Percentiles rank a stretch among this genome's conserved stretches.
Evolutionary conservation across 208 protist species (phyloP).

Genomic region (Histomonas meleagridis): DNA sequence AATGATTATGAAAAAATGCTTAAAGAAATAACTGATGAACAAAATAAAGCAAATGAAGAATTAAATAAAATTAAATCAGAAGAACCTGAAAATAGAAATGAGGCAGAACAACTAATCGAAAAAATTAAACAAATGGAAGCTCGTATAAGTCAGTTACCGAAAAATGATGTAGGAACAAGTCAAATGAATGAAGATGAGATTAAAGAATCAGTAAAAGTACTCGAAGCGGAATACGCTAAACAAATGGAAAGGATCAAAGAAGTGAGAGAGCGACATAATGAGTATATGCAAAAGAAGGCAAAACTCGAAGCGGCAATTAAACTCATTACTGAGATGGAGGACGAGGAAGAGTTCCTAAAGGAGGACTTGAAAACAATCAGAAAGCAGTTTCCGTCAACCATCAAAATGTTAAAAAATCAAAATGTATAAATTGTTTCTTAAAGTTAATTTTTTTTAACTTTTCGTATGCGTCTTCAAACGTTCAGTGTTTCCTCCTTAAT

Average conservation of each 20-base stretch:
- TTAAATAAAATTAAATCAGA: background rate
- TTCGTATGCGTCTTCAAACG: too few species aligned
- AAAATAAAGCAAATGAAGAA: background rate
- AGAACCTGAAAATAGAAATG: background rate
- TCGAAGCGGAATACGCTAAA: background rate
- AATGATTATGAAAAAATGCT: background rate
- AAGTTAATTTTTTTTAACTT: too few species aligned
- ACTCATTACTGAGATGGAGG: background rate
- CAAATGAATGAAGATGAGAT: background rate
- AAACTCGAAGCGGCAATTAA: background rate
- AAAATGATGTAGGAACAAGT: background rate
- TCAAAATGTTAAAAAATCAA: background rate
- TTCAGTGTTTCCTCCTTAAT: too few species aligned
- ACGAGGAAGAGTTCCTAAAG: background rate
- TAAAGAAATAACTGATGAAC: background rate
- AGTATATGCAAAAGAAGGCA: background rate
- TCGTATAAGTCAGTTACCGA: background rate
- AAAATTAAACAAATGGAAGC: background rate
- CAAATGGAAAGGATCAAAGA: background rate
- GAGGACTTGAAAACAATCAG: constrained; percentile 1
- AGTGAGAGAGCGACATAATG: too few species aligned
- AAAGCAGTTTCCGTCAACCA: background rate
- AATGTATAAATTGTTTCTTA: too few species aligned
- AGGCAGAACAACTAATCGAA: background rate
- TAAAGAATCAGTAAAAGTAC: background rate